Evolutionary conservation across 2,329 filamentous ascomycete genomes (phyloP).

Genomic region (Curvularia hawaiiensis): DNA sequence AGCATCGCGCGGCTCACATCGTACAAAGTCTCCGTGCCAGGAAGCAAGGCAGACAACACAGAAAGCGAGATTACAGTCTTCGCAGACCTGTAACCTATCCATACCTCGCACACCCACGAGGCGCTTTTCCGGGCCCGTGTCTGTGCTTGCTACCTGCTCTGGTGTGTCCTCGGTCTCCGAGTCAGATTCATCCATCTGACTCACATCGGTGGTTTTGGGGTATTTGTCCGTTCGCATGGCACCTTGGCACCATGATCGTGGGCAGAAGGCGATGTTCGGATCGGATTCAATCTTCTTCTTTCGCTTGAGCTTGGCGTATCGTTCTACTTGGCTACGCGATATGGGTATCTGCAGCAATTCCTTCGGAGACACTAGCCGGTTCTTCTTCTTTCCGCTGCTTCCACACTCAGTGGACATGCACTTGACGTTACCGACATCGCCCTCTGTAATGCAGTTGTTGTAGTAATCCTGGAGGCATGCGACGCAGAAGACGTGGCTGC

Average conservation of each 20-base stretch:
- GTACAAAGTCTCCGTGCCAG: constrained; percentile 94
- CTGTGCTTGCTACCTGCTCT: constrained; percentile 13
- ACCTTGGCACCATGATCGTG: constrained; percentile 88
- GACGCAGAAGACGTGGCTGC: constrained; percentile 89
- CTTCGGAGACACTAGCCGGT: constrained; percentile 75
- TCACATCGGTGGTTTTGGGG: constrained; percentile 52
- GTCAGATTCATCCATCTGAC: constrained; percentile 47
- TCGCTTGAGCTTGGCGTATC: constrained; percentile 88
- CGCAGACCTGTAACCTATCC: constrained; percentile 81
- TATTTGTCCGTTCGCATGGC: constrained; percentile 68
- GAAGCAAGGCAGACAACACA: constrained; percentile 75
- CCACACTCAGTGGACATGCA: constrained; percentile 79
- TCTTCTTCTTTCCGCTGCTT: constrained; percentile 47
- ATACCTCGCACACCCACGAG: constrained; percentile 52
- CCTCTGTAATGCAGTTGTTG: constrained; percentile 83
- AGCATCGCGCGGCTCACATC: constrained; percentile 67
- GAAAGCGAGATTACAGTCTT: constrained; percentile 76
- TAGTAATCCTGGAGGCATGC: constrained; percentile 91
- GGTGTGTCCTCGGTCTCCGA: constrained; percentile 43
- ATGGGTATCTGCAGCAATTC: constrained; percentile 68
- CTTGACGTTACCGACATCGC: constrained; percentile 77
- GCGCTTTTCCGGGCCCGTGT: constrained; percentile 28
- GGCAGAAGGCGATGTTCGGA: constrained; percentile 91
- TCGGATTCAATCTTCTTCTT: constrained; percentile 92
- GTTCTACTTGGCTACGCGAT: constrained; percentile 71